Conservation (phyloP, 2,329 filamentous ascomycete species). For the Fusarium albosuccineum region DNA sequence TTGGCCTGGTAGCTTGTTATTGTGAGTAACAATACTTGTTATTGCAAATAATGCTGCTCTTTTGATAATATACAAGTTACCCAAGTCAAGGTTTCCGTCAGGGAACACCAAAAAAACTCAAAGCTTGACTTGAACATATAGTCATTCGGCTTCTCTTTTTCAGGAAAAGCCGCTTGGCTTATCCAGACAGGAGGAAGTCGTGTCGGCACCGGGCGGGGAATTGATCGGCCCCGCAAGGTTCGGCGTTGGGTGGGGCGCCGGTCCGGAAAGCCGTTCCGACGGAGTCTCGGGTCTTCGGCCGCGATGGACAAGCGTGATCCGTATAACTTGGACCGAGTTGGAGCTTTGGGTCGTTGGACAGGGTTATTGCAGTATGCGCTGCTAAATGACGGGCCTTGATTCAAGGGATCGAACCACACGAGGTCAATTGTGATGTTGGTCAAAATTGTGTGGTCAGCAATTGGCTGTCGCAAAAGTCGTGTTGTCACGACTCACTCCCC, state of each 20-base stretch:
- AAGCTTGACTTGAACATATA: not conserved
- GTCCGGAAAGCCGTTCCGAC: constrained; percentile 5
- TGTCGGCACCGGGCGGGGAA: not conserved
- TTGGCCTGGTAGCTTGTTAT: too few species aligned
- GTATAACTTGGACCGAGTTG: not conserved
- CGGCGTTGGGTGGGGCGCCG: not conserved
- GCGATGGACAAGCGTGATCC: not conserved
- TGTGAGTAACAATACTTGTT: too few species aligned
- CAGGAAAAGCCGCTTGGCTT: not conserved
- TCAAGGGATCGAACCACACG: not conserved
- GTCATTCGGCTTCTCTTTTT: not conserved
- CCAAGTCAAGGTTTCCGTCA: too few species aligned
- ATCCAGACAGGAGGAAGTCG: not conserved
- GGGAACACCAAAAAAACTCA: too few species aligned
- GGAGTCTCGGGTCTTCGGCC: constrained; percentile 2
- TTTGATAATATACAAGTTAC: too few species aligned
- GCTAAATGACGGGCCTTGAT: not conserved
- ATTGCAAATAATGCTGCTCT: too few species aligned
- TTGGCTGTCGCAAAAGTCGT: not conserved
- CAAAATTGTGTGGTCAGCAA: constrained; percentile 2
- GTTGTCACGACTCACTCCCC: not conserved
- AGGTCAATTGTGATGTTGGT: not conserved
- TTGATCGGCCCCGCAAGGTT: constrained; percentile 4
- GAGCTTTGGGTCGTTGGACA: not conserved
- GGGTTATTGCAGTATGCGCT: not conserved